These are phyloP conservation scores for Mycena rebaudengoi DNA, from an alignment of 768 basidiomycete species.

Conservation along the genomic window DNA sequence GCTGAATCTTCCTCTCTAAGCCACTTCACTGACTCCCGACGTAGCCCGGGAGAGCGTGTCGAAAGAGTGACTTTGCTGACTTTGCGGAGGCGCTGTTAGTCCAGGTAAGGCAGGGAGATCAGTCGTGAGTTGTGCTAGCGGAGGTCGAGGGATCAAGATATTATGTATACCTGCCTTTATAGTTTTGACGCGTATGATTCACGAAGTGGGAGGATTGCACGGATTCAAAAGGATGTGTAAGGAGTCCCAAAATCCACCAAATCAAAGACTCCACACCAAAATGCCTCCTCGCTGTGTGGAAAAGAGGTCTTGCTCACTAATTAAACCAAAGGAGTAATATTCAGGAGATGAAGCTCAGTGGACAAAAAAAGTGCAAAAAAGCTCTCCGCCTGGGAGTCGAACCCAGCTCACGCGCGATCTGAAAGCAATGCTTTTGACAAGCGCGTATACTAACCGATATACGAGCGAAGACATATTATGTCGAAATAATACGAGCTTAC, in stretches of 20 bases:
- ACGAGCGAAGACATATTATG: conserved; percentile 13
- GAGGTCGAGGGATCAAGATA: too few relatives aligned
- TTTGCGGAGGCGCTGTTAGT: conserved; percentile 57
- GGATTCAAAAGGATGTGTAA: too few relatives aligned
- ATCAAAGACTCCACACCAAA: too few relatives aligned
- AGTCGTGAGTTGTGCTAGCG: background rate
- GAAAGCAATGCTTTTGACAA: background rate
- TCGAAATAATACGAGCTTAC: too few relatives aligned
- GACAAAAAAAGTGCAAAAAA: background rate
- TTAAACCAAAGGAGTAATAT: too few relatives aligned
- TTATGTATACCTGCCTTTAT: too few relatives aligned
- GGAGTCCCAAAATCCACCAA: background rate
- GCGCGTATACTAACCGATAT: conserved; percentile 22
- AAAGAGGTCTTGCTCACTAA: background rate
- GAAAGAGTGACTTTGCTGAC: conserved; percentile 61
- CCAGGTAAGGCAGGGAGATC: background rate
- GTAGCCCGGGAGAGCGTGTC: conserved; percentile 57
- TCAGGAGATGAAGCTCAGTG: background rate
- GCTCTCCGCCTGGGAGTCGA: conserved; percentile 25
- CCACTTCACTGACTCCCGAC: background rate
- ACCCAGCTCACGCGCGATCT: conserved; percentile 22
- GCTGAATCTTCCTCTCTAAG: conserved; percentile 10
- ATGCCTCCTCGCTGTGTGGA: too few relatives aligned
- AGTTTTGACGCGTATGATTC: too few relatives aligned
- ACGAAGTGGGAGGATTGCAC: too few relatives aligned